Evolutionary conservation across 108 stramenopile species (phyloP), one percentile per base, ranked within the genome.

Genomic region (Ochromonas danica): DNA sequence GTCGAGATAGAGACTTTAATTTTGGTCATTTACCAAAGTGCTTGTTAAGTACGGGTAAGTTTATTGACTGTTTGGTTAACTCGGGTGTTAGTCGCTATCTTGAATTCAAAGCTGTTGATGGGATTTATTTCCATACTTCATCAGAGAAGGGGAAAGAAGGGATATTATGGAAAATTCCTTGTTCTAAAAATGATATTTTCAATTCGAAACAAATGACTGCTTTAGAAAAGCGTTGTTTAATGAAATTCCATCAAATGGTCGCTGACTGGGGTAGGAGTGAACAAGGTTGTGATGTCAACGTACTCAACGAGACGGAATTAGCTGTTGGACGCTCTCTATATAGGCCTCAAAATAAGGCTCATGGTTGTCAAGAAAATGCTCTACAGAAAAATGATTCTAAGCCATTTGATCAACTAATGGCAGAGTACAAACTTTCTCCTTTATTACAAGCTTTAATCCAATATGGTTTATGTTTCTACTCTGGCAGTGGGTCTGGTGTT

Each of bases 281-380:
- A 2, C 70, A 25, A 67, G 71, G 10, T 71, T 80, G 87, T 62
- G 88, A 83, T 6, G 87, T 94, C 33, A 70, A 83, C 45, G 90
- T 89, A 3, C 62, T 92, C 14, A 95, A 95, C 79, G 94, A 95
- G 80, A 89, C 89, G 0, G 87, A 90, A 61, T 85, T 95, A 63
- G 89, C 91, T 81, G 91, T 91, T 81, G 94, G 93, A 1, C 86
- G 93, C 22, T 89, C 92, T 0, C 71, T 95, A 40, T 87, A 90
- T 42, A 92, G 94, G 25, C 94, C 94, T 38, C 94, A 95, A 84
- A 95, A 95, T 71, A 95, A 95, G 82, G 87, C 89, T 10, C 88
- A 60, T 33, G 22, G 71, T 43, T n/a, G 74, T 22, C 25, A 30
- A 57, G 51, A 42, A 27, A 17, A 28, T 39, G 17, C 42, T 45